A percentile compares a stretch with the other conserved stretches of the same genome.
Evolutionary conservation across 768 basidiomycete genomes (phyloP).

Genomic region (Kwoniella pini): DNA sequence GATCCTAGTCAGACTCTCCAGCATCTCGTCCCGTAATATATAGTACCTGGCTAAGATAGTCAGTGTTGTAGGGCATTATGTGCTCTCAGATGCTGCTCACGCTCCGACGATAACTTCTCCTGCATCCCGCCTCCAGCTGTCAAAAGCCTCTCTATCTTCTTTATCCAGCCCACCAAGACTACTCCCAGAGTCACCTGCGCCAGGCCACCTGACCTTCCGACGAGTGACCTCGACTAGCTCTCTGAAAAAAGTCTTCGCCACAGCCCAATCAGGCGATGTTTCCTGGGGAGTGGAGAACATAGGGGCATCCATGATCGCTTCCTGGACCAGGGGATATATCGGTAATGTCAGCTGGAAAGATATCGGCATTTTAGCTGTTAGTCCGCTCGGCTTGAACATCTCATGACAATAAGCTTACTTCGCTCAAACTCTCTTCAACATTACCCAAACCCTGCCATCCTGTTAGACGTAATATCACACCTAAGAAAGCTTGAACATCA

Average conservation of each 20-base stretch:
- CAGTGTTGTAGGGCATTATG: neutral
- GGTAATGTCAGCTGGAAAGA: constrained; percentile 61
- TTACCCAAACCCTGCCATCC: constrained; percentile 74
- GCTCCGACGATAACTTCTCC: constrained; percentile 54
- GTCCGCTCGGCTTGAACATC: too few species aligned
- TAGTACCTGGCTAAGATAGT: constrained; percentile 62
- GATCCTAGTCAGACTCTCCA: constrained; percentile 68
- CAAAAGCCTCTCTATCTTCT: constrained; percentile 49
- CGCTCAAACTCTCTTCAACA: constrained; percentile 82
- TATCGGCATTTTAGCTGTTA: too few species aligned
- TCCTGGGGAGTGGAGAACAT: constrained; percentile 40
- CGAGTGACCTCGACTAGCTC: constrained; percentile 72
- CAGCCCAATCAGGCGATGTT: constrained; percentile 47
- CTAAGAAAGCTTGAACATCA: constrained; percentile 70
- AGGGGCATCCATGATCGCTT: constrained; percentile 60
- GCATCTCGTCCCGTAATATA: constrained; percentile 79
- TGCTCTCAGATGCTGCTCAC: constrained; percentile 28
- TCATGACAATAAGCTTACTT: too few species aligned
- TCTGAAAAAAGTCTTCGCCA: constrained; percentile 72
- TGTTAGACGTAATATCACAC: constrained; percentile 71
- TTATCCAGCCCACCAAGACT: constrained; percentile 31
- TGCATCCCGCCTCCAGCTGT: constrained; percentile 51
- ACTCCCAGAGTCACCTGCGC: constrained; percentile 23
- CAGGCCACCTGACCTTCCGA: constrained; percentile 75
- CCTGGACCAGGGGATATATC: constrained; percentile 90